phyloP scores from a whole-genome alignment of 108 stramenopile genomes.

The Conticribra weissflogii region DNA sequence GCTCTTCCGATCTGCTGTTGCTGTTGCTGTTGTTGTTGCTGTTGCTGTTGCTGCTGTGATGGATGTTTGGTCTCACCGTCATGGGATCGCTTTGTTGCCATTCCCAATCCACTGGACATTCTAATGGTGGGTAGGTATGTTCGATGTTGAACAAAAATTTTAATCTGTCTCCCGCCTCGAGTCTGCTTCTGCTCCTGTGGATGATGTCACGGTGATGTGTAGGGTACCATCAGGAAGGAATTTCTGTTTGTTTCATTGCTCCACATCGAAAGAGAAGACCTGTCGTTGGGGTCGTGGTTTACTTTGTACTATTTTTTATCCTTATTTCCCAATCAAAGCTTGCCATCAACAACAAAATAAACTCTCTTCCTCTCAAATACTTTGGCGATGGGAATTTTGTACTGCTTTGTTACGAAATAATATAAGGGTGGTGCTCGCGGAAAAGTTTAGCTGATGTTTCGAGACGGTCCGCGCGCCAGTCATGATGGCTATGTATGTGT shows the following conservation, averaged over 20 bases:
- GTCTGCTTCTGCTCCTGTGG: neutral
- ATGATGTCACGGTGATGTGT: too few relatives aligned
- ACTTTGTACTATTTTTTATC: neutral
- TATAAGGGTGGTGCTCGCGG: too few relatives aligned
- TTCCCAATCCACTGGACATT: conserved; percentile 11
- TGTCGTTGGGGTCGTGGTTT: neutral
- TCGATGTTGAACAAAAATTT: neutral
- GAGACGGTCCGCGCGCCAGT: too few relatives aligned
- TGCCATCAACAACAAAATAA: neutral
- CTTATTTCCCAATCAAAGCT: neutral
- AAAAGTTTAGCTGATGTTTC: too few relatives aligned
- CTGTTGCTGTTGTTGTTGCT: neutral
- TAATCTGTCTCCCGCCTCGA: neutral
- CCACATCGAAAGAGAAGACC: too few relatives aligned
- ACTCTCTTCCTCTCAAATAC: neutral
- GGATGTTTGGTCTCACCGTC: conserved; percentile 25
- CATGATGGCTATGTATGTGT: too few relatives aligned
- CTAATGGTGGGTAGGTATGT: neutral
- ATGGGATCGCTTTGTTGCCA: conserved; percentile 17
- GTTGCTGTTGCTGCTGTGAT: conserved; percentile 9
- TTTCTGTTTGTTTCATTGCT: too few relatives aligned
- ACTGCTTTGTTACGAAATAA: too few relatives aligned
- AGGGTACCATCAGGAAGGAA: too few relatives aligned
- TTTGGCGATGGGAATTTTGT: neutral
- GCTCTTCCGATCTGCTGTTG: neutral